Evolutionary conservation across 2,329 filamentous ascomycete species (phyloP).

Genomic region (Kalmusia sp.): DNA sequence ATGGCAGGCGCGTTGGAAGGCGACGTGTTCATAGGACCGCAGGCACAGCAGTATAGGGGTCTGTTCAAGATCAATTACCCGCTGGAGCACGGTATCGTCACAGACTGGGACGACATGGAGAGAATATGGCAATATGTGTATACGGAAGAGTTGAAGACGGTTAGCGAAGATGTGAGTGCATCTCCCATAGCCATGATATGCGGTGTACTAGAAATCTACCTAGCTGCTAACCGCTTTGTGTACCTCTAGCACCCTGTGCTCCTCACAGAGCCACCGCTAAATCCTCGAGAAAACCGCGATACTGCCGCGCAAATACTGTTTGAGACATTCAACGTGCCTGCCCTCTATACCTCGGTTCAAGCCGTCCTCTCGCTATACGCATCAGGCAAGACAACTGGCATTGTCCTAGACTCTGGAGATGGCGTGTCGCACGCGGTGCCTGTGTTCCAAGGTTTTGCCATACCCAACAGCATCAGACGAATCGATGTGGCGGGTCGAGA

Average conservation of each 20-base stretch:
- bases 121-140: constrained; percentile 99
- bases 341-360: constrained; percentile 95
- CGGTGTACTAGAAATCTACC: not conserved
- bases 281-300: constrained; percentile 94
- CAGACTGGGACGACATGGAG: constrained; percentile 99
- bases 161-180: constrained; percentile 85
- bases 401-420: constrained; percentile 93
- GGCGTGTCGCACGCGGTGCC: constrained; percentile 97
- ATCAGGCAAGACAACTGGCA: constrained; percentile 92
- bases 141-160: constrained; percentile 90
- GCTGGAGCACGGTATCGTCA: constrained; percentile 96
- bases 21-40: constrained; percentile 94
- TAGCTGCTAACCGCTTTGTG: constrained; percentile 13
- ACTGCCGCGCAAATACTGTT: constrained; percentile 97
- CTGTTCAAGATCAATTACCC: constrained; percentile 96
- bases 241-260: constrained; percentile 82
- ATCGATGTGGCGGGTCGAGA: constrained; percentile 97
- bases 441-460: constrained; percentile 97
- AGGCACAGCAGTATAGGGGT: constrained; percentile 88
- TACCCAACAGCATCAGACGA: constrained; percentile 91
- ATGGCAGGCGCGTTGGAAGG: constrained; percentile 96
- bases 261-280: constrained; percentile 93
- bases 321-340: constrained; percentile 98
- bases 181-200: not conserved
- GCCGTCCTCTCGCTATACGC: constrained; percentile 96